Evolutionary conservation across 2,329 filamentous ascomycete genomes (phyloP), one percentile per base, ranked within the genome.

Genomic region (Fusarium globosum): DNA sequence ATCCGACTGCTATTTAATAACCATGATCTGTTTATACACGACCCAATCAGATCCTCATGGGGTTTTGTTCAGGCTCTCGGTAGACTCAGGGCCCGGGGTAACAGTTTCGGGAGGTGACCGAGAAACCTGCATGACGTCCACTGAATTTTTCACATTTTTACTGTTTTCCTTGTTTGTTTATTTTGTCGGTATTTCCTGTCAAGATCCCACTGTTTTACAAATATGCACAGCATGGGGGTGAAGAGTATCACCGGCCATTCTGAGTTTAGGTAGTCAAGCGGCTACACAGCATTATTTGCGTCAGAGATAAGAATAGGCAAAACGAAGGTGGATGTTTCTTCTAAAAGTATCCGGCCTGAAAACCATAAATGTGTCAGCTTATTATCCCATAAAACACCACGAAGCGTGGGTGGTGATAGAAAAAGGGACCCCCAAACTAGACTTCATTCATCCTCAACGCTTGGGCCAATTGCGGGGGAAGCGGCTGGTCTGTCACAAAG

Each of bases 51-150:
- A 26, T 30, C 35, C 36, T 52, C 18, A 20, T 16, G 12, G 15
- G 12, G 13, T 28, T 43, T 48, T 48, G 52, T 57, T 67, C 52
- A 67, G 42, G 57, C 30, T 46, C 59, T 58, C 41, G 45, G 67
- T 53, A 59, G 52, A 52, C 38, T 55, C 28, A 42, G 30, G 45
- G 23, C 61, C 57, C 28, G 65, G 70, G 51, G 65, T 73, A 65
- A 49, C 60, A 72, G 65, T 66, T 68, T 73, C 71, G 71, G 71
- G 66, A 74, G 71, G 58, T 70, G 71, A 63, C 71, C 71, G 70
- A 73, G 67, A 63, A 65, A 65, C 58, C 49, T 71, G 71, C 61
- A 64, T 71, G 66, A 71, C 55, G 36, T 53, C 38, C 38, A 68
- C 46, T 42, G 35, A 23, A 30, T 39, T 68, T 55, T 38, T 48